Evolutionary conservation across 352 stramenopile genomes (phyloP), one percentile per base, ranked within the genome.

Genomic region (Thalassiosira livingstoniorum): DNA sequence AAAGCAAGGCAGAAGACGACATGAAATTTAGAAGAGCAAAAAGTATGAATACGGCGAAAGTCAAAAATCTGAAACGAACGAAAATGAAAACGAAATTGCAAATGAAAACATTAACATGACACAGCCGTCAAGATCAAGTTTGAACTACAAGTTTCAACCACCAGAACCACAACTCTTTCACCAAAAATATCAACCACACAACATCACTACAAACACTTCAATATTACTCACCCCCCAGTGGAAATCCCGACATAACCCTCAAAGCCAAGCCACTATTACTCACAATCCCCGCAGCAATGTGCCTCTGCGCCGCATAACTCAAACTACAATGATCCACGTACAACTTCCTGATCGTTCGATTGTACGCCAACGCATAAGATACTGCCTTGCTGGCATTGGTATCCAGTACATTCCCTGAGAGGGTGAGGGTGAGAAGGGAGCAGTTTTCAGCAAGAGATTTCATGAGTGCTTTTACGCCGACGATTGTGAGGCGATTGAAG

Each of bases 211-310:
- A 13, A 62, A 47, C 58, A 60, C 60, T n/a, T 32, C n/a, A n/a
- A n/a, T n/a, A n/a, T n/a, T 25, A 90, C 88, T 86, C 83, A 93
- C 88, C 83, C 72, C 78, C 90, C 68, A 94, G 68, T 39, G 77
- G 76, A 76, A 94, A 94, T 31, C 90, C 90, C 7, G 87, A 92
- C 62, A 94, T 80, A 2, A 87, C 53, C 43, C 80, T 74, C 31
- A 94, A 71, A 23, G 83, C 81, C 4, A 84, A 76, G 62, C 83
- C 85, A 55, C 75, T 86, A 73, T 94, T 94, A 7, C 86, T 92
- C 21, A 94, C 87, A 60, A 94, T 92, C 7, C 90, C 90, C 27
- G 90, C 90, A 57, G 90, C 83, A 82, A 94, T 92, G 66, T 94
- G 90, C 43, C 90, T 68, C 62, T 94, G 90, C 68, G 88, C 84